Base-by-base conservation (phyloP, 257 asterid species). In the Cordia subcordata region DNA sequence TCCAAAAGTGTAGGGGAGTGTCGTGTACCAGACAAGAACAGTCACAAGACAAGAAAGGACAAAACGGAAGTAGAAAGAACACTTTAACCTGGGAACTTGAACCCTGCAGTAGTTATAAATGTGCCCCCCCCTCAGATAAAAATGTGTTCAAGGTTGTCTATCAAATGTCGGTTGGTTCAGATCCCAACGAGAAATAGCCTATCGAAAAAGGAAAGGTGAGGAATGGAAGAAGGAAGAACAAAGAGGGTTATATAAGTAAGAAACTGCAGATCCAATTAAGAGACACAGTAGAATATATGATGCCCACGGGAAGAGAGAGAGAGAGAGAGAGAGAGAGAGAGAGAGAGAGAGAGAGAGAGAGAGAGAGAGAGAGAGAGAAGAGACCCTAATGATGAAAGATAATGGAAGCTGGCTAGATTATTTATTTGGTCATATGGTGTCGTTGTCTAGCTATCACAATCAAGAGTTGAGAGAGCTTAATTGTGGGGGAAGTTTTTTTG, bases 371-470 rank as follows among this genome's bases (percentile, higher is more conserved):
- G 17, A 55, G 37, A 53, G 56, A 66, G 71, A 53, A 76, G 71
- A 84, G 69, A 75, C 85, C 88, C 86, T 79, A 85, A 87, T 87
- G 75, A 82, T 77, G 73, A 75, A 71, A 57, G 78, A 72, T 53
- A 21, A 66, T 72, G 61, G 60, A 55, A 63, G 54, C 53, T 44
- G 53, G 60, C 59, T 42, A 53, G 57, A 21, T n/a, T n/a, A n/a
- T 57, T 54, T 3, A 33, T 46, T 47, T 27, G 35, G 35, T 27
- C 35, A 27, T 20, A 27, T 27, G 52, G 67, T 72, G 69, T 76
- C 60, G 51, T 63, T 77, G 57, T 69, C 63, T 57, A n/a, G n/a
- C n/a, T n/a, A 51, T 66, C 82, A 68, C 71, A 52, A 67, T 27
- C 35, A 81, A 68, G 35, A 71, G 70, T 72, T n/a, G n/a, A n/a